Conservation (phyloP, 2,329 filamentous ascomycete genomes). For the Tricladium varicosporioides region DNA sequence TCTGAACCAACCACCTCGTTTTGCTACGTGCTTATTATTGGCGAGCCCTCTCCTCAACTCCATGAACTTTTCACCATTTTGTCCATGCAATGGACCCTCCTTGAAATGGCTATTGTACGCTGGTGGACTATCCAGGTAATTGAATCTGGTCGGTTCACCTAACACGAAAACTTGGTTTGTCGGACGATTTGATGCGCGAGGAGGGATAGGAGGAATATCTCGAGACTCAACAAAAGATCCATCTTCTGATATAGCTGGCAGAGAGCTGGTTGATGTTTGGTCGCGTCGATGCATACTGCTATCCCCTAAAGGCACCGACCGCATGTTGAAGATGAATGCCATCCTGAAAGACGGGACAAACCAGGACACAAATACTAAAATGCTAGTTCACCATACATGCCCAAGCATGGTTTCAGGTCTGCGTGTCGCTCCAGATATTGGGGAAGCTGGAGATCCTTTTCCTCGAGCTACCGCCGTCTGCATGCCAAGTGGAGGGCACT, state of each 20-base stretch:
- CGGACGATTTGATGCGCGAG: constrained; percentile 23
- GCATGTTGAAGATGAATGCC: constrained; percentile 24
- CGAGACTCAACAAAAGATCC: constrained; percentile 9
- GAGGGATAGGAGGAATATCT: constrained; percentile 21
- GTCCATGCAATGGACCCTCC: constrained; percentile 7
- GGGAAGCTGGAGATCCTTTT: no score
- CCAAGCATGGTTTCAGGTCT: neutral
- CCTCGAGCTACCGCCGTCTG: no score
- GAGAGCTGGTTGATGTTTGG: constrained; percentile 1
- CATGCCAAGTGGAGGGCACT: neutral
- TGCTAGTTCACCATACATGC: neutral
- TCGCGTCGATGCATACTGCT: constrained; percentile 13
- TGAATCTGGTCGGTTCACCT: constrained; percentile 14
- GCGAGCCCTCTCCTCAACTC: constrained; percentile 17
- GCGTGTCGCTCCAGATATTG: no score
- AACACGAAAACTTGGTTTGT: constrained; percentile 16
- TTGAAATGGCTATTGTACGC: constrained; percentile 22
- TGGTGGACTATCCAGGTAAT: constrained; percentile 24
- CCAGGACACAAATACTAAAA: neutral
- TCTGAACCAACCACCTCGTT: constrained; percentile 34
- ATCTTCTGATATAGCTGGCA: constrained; percentile 26
- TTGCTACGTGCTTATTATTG: constrained; percentile 30
- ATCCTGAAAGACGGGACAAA: constrained; percentile 9
- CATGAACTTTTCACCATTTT: constrained; percentile 23
- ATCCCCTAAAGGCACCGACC: constrained; percentile 8